These are phyloP conservation scores for Cicer yamashitae DNA, from an alignment of 306 rosid genomes.

Conservation along the genomic window DNA sequence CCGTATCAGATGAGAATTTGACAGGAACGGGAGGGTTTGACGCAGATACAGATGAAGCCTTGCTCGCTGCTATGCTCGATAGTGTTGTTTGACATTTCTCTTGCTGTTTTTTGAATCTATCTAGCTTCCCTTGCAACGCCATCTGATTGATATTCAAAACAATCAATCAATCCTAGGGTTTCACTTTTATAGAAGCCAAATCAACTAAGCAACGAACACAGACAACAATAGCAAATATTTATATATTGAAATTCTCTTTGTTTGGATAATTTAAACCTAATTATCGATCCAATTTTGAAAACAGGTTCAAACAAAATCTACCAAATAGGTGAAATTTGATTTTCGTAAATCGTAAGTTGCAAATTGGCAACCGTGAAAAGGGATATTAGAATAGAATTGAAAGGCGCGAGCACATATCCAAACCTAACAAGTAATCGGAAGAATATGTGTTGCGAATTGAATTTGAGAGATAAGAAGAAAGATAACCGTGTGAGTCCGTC, in stretches of 20 bases:
- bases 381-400: not conserved
- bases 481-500: slow-evolving; percentile 1
- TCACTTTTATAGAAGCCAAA: not conserved
- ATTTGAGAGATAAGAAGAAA: not conserved
- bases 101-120: slow-evolving; percentile 73
- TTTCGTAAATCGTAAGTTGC: not conserved
- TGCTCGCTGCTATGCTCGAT: slow-evolving; percentile 61
- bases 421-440: slow-evolving; percentile 3
- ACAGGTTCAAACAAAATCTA: not conserved
- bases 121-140: slow-evolving; percentile 67
- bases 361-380: not conserved
- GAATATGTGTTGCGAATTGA: not conserved
- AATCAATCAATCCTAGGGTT: slow-evolving; percentile 34
- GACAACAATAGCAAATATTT: not conserved
- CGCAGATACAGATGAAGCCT: slow-evolving; percentile 36
- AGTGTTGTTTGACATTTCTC: slow-evolving; percentile 67
- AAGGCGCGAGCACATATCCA: not conserved
- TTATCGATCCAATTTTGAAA: not conserved
- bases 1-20: slow-evolving; percentile 90
- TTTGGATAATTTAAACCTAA: not conserved
- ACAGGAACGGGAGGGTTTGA: slow-evolving; percentile 66
- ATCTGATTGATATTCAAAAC: slow-evolving; percentile 44
- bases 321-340: slow-evolving; percentile 1
- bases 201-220: not conserved
- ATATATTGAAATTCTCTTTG: not conserved